Evolutionary conservation across 306 rosid genomes (phyloP).

Genomic region (Purshia tridentata): DNA sequence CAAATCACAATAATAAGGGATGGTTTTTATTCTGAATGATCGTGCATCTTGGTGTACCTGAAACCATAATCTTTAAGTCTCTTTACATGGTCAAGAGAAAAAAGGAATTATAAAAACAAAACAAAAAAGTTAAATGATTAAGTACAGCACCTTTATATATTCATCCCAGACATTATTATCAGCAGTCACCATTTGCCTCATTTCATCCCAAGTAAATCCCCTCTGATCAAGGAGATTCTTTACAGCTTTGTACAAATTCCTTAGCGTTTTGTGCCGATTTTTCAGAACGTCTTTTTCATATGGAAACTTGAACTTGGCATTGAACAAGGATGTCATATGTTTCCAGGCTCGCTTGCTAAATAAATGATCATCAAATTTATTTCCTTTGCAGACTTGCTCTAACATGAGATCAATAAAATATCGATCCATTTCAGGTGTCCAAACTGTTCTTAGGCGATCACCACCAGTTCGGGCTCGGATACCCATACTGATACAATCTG

Average conservation of each 20-base stretch:
- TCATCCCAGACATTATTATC: slow-evolving; percentile 71
- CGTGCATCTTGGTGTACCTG: slow-evolving; percentile 59
- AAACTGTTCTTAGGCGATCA: slow-evolving; percentile 66
- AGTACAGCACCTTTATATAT: slow-evolving; percentile 53
- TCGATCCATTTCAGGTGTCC: slow-evolving; percentile 81
- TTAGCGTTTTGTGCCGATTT: slow-evolving; percentile 65
- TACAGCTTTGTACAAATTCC: slow-evolving; percentile 59
- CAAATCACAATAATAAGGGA: slow-evolving; percentile 55
- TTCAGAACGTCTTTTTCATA: slow-evolving; percentile 77
- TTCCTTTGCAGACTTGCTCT: slow-evolving; percentile 53
- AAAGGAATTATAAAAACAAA: slow-evolving; percentile 14
- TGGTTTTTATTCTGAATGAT: slow-evolving; percentile 58
- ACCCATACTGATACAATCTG: slow-evolving; percentile 39
- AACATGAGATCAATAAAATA: slow-evolving; percentile 71
- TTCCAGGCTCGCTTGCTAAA: slow-evolving; percentile 74
- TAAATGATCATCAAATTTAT: slow-evolving; percentile 60
- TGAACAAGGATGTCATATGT: slow-evolving; percentile 58
- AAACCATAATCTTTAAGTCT: slow-evolving; percentile 14
- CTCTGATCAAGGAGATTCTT: slow-evolving; percentile 50
- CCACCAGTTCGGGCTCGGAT: slow-evolving; percentile 34
- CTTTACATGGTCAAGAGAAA: neutral
- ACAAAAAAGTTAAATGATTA: neutral
- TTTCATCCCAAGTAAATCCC: slow-evolving; percentile 75
- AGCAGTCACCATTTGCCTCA: slow-evolving; percentile 63
- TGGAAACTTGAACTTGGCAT: slow-evolving; percentile 60